Evolutionary conservation across 257 asterid species (phyloP).

Genomic region (Scutellaria minor): DNA sequence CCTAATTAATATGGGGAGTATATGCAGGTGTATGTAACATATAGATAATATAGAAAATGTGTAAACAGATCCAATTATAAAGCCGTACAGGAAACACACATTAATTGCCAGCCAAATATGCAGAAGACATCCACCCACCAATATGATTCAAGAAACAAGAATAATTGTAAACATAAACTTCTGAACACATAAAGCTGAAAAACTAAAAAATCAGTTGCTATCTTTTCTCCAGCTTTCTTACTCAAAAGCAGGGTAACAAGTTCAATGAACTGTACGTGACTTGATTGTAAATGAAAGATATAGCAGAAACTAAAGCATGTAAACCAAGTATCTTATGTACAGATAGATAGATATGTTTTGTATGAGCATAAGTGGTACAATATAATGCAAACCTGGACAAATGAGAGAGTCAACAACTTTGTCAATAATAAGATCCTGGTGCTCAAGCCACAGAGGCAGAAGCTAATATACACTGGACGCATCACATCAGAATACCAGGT

Average conservation of each 20-base stretch:
- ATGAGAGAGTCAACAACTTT: not conserved
- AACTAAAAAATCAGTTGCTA: not conserved
- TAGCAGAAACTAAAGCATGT: slow-evolving; percentile 7
- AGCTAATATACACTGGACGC: not conserved
- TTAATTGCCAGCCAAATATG: not conserved
- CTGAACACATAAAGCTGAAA: not conserved
- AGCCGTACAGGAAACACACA: not conserved
- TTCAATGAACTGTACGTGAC: not conserved
- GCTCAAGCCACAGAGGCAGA: not conserved
- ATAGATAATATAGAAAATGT: not conserved
- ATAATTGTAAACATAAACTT: not conserved
- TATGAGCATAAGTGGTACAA: not conserved
- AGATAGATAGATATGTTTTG: not conserved
- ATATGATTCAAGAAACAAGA: not conserved
- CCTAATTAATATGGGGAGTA: not conserved
- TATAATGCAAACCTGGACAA: not conserved
- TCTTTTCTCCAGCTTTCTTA: not conserved
- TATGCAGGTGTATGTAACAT: not conserved
- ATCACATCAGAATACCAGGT: slow-evolving; percentile 12
- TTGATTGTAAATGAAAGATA: not conserved
- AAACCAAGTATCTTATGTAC: not conserved
- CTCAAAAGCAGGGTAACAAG: not conserved
- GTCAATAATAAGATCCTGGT: slow-evolving; percentile 7
- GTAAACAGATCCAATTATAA: no score
- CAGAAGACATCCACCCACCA: not conserved